Evolutionary conservation across 192 early-diverging fungal genomes (phyloP).

Genomic region (Cetraspora pellucida): DNA sequence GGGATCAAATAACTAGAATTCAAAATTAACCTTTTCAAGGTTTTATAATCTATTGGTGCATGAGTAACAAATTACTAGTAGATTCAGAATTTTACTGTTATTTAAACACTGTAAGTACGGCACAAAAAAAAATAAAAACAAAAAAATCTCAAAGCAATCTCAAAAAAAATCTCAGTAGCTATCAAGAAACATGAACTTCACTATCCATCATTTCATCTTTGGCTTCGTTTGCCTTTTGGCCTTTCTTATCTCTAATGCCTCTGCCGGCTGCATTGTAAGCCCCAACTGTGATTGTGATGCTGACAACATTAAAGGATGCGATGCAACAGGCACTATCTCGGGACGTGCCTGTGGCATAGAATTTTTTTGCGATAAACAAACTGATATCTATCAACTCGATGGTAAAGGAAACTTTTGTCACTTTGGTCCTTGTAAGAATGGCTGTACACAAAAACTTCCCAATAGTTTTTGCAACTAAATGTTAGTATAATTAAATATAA

Average conservation of each 20-base stretch:
- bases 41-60: too few species aligned
- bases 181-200: neutral
- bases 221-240: neutral
- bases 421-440: neutral
- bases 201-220: neutral
- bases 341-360: neutral
- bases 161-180: neutral
- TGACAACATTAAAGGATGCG: neutral
- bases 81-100: too few species aligned
- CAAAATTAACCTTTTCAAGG: too few species aligned
- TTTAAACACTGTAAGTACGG: too few species aligned
- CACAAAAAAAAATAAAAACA: too few species aligned
- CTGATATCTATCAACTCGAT: neutral
- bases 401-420: neutral
- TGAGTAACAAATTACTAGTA: too few species aligned
- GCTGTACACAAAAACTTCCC: neutral
- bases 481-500: too few species aligned
- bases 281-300: neutral
- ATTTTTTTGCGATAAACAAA: neutral
- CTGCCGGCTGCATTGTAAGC: neutral
- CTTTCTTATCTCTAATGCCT: neutral
- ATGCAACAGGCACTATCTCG: neutral
- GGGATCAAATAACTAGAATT: too few species aligned
- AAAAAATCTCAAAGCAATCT: too few species aligned
- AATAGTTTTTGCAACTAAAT: neutral